Base-by-base conservation (phyloP, 2,329 filamentous ascomycete genomes). In the Alternaria burnsii region DNA sequence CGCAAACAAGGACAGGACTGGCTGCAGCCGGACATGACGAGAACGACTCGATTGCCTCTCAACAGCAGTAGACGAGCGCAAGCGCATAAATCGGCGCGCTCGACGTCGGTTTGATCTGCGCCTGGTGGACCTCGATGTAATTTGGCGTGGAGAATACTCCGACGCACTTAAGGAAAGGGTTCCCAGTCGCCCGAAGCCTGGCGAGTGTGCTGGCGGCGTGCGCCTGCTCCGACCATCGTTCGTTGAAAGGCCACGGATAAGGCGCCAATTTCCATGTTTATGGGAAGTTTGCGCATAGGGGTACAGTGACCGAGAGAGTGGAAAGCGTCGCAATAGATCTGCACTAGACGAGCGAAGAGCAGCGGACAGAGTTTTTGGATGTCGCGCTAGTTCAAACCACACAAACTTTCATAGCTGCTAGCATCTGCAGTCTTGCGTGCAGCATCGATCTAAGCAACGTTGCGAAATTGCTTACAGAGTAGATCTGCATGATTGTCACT, bases 21-120 rank as follows among this genome's bases (percentile, higher is more conserved):
- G 32, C 18, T 30, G 57, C 48, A 41, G 53, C 52, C 20, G 28
- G 46, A 52, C 36, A 28, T 38, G 32, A 48, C 41, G 51, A 59
- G 44, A 59, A 51, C 52, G 48, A 52, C 44, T 58, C 41, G 53
- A 55, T 48, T 58, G 42, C 47, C 36, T 42, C 54, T 52, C 59
- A 46, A 48, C 52, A 58, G 43, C 41, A 26, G 56, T 18, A 26
- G 50, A 46, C 30, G 48, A 47, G 44, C 22, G 18, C 24, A 47
- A 46, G 59, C 52, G 57, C 44, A 43, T 58, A 50, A 42, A 30
- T 53, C 41, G 48, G 44, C 50, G 46, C 28, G 18, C 18, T 54
- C 42, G 42, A 42, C 40, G 36, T 52, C 46, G 59, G 59, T 61
- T 52, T 63, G 70, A 71, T 70, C 68, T 66, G 44, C 67, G 52